Base-by-base conservation (phyloP, 768 basidiomycete genomes). In the Phaffia tasmanica region DNA sequence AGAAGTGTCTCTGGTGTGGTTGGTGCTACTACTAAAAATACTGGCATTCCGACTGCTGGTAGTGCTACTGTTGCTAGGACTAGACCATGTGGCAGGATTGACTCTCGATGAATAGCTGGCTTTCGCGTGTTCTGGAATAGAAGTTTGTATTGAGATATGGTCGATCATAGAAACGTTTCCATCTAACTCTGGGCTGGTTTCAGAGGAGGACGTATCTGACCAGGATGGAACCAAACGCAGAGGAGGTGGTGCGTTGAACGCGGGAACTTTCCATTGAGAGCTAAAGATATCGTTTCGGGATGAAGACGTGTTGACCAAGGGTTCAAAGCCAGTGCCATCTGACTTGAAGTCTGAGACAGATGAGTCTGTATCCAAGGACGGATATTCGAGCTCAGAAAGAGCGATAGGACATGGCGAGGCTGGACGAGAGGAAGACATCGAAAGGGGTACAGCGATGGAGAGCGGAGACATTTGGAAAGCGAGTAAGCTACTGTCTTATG, bases 221-320 rank as follows among this genome's bases (percentile, higher is more conserved):
- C 61, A 1, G 61, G 61, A 29, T 21, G 30, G 23, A 49, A 61
- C 35, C 35, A 42, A 42, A 11, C 35, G 35, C 4, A 42, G 35
- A 42, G 35, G 35, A 42, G 35, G 35, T 5, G 35, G 35, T 42
- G 35, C 35, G 4, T 42, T 42, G 35, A 11, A 42, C 35, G 35
- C 35, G 35, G 35, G 35, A 42, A 42, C 35, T 11, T 27, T 27
- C 61, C 61, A 62, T 15, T 7, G n/a, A n/a, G 46, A 29, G 5
- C 49, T 29, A 27, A 62, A 62, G 48, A 62, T 62, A 47, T 23
- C 35, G 61, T 62, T 62, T 1, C 61, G 23, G 21, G n/a, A 21
- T 6, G 61, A 29, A 6, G 61, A 50, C 4, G 49, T 29, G 48
- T 19, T 42, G 3, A 62, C 35, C 35, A 11, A 42, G 4, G 35